A percentile compares a stretch with the other conserved stretches of the same genome.
Conservation (phyloP, 179 eudicot genomes). For the Nepenthes alata region DNA sequence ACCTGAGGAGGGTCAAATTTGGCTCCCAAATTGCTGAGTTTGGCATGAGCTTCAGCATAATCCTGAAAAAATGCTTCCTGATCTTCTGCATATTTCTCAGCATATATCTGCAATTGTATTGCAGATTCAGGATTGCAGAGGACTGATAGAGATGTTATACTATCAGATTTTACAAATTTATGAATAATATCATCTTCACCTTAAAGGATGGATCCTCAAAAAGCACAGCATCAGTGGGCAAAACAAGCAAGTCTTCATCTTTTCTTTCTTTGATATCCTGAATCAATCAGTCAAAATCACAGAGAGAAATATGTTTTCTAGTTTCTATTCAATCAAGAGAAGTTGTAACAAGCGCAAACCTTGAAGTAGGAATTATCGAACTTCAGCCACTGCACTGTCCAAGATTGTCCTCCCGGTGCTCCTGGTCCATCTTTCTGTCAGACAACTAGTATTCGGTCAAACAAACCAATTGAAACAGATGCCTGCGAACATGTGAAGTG, state of each 20-base stretch:
- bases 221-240: slow-evolving; percentile 93
- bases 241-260: slow-evolving; percentile 85
- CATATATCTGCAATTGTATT: slow-evolving; percentile 45
- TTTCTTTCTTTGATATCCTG: slow-evolving; percentile 79
- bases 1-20: slow-evolving; percentile 95
- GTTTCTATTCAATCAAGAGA: neutral
- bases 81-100: slow-evolving; percentile 87
- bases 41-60: slow-evolving; percentile 95
- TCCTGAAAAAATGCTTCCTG: slow-evolving; percentile 78
- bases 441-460: slow-evolving; percentile 3
- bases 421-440: slow-evolving; percentile 98
- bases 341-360: slow-evolving; percentile 21
- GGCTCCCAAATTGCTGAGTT: slow-evolving; percentile 91
- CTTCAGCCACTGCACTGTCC: slow-evolving; percentile 92
- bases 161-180: neutral
- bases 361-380: slow-evolving; percentile 94
- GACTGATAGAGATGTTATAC: neutral
- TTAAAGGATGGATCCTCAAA: slow-evolving; percentile 92
- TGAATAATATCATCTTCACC: slow-evolving; percentile 29
- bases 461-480: neutral
- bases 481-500: too few relatives aligned
- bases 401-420: slow-evolving; percentile 96
- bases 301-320: slow-evolving; percentile 1
- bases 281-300: slow-evolving; percentile 15
- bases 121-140: neutral